phyloP scores from a whole-genome alignment of 805 yeast genomes.

The Hanseniaspora vineae region DNA sequence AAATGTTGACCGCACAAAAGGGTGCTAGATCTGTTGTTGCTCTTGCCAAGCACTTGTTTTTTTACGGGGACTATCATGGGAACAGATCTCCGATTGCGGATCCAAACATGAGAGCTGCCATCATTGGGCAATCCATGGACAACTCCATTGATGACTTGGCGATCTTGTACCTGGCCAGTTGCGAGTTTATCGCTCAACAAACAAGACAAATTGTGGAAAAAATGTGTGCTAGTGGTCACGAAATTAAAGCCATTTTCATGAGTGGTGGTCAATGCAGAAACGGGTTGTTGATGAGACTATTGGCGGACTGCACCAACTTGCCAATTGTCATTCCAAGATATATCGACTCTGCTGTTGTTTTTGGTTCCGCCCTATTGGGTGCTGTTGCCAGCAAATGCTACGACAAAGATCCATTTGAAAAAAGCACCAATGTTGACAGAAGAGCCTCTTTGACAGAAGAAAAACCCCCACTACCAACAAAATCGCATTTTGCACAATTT shows the following conservation, averaged over 20 bases:
- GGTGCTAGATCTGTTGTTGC: constrained; percentile 62
- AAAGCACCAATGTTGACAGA: constrained; percentile 6
- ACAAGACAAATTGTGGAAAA: constrained; percentile 88
- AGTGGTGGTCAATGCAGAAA: constrained; percentile 97
- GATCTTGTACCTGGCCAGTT: constrained; percentile 76
- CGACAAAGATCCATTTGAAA: constrained; percentile 15
- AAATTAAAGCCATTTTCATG: constrained; percentile 64
- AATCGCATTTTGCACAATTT: constrained; percentile 2
- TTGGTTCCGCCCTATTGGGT: constrained; percentile 90
- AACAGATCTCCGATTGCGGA: constrained; percentile 97
- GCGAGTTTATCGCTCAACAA: constrained; percentile 96
- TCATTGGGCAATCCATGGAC: constrained; percentile 91
- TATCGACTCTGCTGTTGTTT: constrained; percentile 93
- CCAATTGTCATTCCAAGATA: constrained; percentile 89
- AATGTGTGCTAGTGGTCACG: constrained; percentile 72
- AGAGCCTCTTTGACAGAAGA: constrained; percentile 10
- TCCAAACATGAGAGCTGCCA: constrained; percentile 80
- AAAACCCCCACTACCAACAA: constrained; percentile 4
- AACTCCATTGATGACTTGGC: constrained; percentile 75
- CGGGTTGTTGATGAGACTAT: constrained; percentile 71
- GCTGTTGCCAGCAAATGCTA: constrained; percentile 79
- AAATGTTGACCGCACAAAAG: constrained; percentile 42
- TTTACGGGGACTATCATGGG: constrained; percentile 94
- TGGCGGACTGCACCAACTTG: constrained; percentile 86
- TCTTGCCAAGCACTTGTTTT: constrained; percentile 73